Evolutionary conservation across 2,329 filamentous ascomycete species (phyloP).

Genomic region (Rachicladosporium sp.): DNA sequence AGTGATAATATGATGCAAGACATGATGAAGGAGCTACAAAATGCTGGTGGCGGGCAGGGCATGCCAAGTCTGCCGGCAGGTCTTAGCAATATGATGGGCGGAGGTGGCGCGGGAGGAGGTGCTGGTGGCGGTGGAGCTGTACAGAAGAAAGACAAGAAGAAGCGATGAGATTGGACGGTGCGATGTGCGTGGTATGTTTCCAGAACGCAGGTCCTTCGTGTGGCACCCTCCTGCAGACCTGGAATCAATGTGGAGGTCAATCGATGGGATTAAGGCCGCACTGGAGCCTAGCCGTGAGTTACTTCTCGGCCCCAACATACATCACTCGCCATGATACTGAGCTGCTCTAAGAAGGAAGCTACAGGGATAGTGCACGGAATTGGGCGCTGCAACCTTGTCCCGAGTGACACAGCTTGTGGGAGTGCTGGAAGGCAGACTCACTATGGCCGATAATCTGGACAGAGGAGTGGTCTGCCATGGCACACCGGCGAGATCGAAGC

Average conservation of each 20-base stretch:
- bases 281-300: background rate
- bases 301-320: too few species aligned
- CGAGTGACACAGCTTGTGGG: too few species aligned
- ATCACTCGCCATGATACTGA: background rate
- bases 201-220: too few species aligned
- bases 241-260: too few species aligned
- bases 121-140: conserved; percentile 7
- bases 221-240: too few species aligned
- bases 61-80: conserved; percentile 18
- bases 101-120: conserved; percentile 7
- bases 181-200: background rate
- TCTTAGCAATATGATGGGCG: conserved; percentile 19
- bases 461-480: too few species aligned
- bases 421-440: too few species aligned
- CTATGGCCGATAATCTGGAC: too few species aligned
- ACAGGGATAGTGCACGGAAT: background rate
- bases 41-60: conserved; percentile 11
- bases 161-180: conserved; percentile 5
- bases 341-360: background rate
- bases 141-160: conserved; percentile 21
- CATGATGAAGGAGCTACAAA: conserved; percentile 82
- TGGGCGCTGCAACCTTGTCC: too few species aligned
- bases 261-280: too few species aligned
- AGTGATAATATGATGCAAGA: conserved; percentile 91
- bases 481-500: too few species aligned